Conservation (phyloP, 306 rosid species). For the Herpetospermum pedunculosum region DNA sequence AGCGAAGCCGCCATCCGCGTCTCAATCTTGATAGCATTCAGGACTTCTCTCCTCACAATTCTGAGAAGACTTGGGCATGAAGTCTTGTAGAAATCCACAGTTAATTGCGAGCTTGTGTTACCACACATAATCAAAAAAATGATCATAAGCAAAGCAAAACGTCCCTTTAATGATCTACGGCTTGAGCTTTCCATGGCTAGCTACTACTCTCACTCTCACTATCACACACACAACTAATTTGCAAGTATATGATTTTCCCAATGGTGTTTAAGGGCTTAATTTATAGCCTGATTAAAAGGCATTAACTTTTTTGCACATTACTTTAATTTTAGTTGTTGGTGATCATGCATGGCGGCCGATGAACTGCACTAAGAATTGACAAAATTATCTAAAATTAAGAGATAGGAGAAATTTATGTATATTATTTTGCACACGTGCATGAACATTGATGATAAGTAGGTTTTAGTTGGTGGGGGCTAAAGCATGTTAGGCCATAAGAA, state of each 20-base stretch:
- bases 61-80: slow-evolving; percentile 47
- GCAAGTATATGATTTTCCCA: background rate
- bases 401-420: background rate
- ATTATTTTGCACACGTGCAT: too few relatives aligned
- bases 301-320: background rate
- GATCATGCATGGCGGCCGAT: slow-evolving; percentile 10
- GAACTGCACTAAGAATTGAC: background rate
- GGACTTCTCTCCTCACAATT: slow-evolving; percentile 49
- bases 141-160: slow-evolving; percentile 16
- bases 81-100: slow-evolving; percentile 44
- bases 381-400: background rate
- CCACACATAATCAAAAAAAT: slow-evolving; percentile 25
- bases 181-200: slow-evolving; percentile 20
- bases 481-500: too few relatives aligned
- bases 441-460: too few relatives aligned
- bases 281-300: background rate
- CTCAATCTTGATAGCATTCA: slow-evolving; percentile 43
- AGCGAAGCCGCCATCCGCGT: slow-evolving; percentile 84
- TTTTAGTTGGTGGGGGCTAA: too few relatives aligned
- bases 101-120: slow-evolving; percentile 38
- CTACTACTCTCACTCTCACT: background rate
- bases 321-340: background rate
- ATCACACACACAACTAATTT: background rate
- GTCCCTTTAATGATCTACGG: background rate
- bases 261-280: background rate